phyloP scores from a whole-genome alignment of 2,329 filamentous ascomycete species.

The Endoconidiophora polonica region DNA sequence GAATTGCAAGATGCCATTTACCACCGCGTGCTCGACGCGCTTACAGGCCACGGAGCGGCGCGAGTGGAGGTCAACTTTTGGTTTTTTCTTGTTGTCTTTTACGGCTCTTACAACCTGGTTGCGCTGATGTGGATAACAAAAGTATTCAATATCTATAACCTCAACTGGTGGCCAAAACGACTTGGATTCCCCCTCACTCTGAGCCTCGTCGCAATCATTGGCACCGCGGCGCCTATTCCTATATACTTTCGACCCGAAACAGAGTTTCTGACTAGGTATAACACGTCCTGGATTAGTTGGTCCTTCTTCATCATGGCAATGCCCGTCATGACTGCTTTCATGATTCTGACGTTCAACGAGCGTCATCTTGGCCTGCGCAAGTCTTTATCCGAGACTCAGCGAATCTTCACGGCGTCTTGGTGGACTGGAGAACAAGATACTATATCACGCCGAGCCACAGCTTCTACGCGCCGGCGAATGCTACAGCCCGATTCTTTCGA shows the following conservation, averaged over 20 bases:
- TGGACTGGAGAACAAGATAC: constrained; percentile 43
- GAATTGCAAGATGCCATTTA: constrained; percentile 15
- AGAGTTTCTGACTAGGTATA: constrained; percentile 40
- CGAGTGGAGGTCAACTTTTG: constrained; percentile 52
- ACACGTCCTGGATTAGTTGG: constrained; percentile 53
- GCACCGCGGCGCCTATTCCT: constrained; percentile 40
- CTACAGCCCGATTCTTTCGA: constrained; percentile 11
- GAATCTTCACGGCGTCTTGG: constrained; percentile 49
- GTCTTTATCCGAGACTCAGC: constrained; percentile 47
- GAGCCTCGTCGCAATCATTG: constrained; percentile 42
- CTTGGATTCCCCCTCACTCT: constrained; percentile 50
- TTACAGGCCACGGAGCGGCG: constrained; percentile 45
- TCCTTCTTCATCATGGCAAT: constrained; percentile 55
- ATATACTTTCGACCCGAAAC: constrained; percentile 38
- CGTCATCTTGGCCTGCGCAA: constrained; percentile 44
- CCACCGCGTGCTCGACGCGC: constrained; percentile 15
- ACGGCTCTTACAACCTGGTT: constrained; percentile 51
- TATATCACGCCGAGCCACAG: constrained; percentile 24
- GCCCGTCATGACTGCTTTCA: constrained; percentile 48
- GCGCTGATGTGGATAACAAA: constrained; percentile 56
- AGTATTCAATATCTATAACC: constrained; percentile 52
- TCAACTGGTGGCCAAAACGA: constrained; percentile 54
- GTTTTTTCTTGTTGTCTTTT: constrained; percentile 56
- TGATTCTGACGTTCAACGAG: constrained; percentile 46
- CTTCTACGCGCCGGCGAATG: constrained; percentile 20